Evolutionary conservation across 805 yeast species (phyloP), one percentile per base, ranked within the genome.

Genomic region (Nakazawaea wickerhamii): DNA sequence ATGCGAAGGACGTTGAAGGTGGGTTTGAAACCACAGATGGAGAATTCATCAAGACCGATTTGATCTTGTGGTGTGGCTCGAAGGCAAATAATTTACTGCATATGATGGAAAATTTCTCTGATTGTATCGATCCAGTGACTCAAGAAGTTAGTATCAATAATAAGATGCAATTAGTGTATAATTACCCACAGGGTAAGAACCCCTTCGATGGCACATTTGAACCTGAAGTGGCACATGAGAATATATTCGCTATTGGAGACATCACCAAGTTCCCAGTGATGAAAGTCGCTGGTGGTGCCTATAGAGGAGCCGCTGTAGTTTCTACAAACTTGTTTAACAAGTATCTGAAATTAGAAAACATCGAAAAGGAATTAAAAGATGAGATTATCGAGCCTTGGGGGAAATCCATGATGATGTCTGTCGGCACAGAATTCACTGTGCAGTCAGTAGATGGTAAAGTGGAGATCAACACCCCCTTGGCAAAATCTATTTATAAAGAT

Each of bases 261-360:
- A 46, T 66, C 25, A 54, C 52, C 10, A 59, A 63, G 21, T 40
- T 60, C 21, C 60, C 60, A n/a, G 61, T 65, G 30, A 62, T 67
- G 44, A 67, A 67, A 49, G 61, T 65, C 3, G 70, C 71, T 4
- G 71, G 71, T 2, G 66, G 63, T 48, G 71, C 71, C 11, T 48
- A 50, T 21, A 48, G 50, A 40, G 48, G 49, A 49, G 63, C 59
- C 10, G 46, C 49, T 11, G 49, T 51, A 19, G 62, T 52, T 9
- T 55, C 58, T 14, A 45, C 48, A 32, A 60, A 60, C 41, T 13
- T 40, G 8, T 28, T 20, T 15, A 35, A 34, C 22, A 30, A 34
- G 19, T 32, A 31, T 21, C 17, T 21, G 28, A 13, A 10, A 7
- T 14, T 19, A 25, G 31, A n/a, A 30, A 25, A 13, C 15, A 23